Conservation (phyloP, 306 rosid species). For the Glycine latifolia region DNA sequence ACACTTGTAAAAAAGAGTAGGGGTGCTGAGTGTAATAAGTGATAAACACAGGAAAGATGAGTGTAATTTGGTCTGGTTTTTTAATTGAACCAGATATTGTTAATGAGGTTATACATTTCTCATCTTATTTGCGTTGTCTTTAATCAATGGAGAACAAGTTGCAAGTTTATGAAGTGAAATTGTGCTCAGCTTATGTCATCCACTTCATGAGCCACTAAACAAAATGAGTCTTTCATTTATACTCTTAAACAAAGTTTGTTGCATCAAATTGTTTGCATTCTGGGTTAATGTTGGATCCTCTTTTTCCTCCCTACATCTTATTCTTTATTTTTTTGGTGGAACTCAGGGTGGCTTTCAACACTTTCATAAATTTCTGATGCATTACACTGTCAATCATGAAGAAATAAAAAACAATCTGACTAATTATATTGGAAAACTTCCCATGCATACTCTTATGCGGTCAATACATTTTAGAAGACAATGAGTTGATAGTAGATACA, state of each 20-base stretch:
- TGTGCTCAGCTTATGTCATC: slow-evolving; percentile 23
- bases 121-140: slow-evolving; percentile 4
- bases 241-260: slow-evolving; percentile 22
- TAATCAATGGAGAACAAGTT: slow-evolving; percentile 20
- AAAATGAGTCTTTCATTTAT: slow-evolving; percentile 18
- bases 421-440: background rate
- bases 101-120: slow-evolving; percentile 1
- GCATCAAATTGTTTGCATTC: slow-evolving; percentile 22
- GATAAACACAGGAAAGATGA: too few species aligned
- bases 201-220: slow-evolving; percentile 25
- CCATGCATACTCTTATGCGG: slow-evolving; percentile 11
- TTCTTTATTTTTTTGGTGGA: background rate
- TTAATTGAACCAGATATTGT: background rate
- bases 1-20: too few species aligned
- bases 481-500: slow-evolving; percentile 6
- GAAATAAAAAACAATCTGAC: background rate
- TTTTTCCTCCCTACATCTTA: background rate
- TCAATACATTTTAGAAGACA: slow-evolving; percentile 19
- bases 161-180: slow-evolving; percentile 29
- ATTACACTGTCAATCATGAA: background rate
- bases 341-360: background rate
- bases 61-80: background rate
- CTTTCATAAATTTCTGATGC: background rate
- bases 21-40: too few species aligned
- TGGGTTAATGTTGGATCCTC: slow-evolving; percentile 20